A percentile compares a stretch with the other conserved stretches of the same genome.
phyloP scores from a whole-genome alignment of 73 alveolate species.

The Breviolum minutum region DNA sequence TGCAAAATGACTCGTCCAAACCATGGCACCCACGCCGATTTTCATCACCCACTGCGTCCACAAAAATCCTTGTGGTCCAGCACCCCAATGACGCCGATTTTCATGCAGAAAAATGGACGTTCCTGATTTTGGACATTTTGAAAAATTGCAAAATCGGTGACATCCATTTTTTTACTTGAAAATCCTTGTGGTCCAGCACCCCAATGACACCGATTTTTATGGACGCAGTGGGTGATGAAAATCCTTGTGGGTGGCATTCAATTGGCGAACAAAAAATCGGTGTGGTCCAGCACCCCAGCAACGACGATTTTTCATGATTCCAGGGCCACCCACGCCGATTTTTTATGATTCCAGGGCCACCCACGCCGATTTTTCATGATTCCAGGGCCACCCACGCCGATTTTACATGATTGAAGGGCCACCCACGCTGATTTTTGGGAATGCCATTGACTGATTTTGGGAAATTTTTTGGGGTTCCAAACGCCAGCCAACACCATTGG shows the following conservation, averaged over 20 bases:
- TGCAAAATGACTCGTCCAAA: not conserved
- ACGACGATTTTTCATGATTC: not conserved
- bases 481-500: not conserved
- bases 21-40: constrained; percentile 3
- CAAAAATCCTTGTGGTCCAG: not conserved
- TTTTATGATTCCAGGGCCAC: not conserved
- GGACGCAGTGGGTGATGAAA: too few species aligned
- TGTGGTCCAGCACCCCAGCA: not conserved
- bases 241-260: constrained; percentile 22
- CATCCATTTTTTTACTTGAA: not conserved
- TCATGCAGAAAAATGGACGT: not conserved
- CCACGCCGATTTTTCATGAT: constrained; percentile 12
- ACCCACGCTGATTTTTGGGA: not conserved
- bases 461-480: not conserved
- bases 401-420: not conserved
- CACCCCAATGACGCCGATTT: not conserved
- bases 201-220: not conserved
- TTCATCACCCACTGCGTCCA: not conserved
- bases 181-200: not conserved
- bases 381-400: not conserved
- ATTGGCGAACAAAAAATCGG: not conserved
- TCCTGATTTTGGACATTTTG: not conserved
- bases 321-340: constrained; percentile 7
- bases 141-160: not conserved
- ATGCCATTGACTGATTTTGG: not conserved